Conservation (phyloP, 768 basidiomycete species). For the Lactarius evosmus region DNA sequence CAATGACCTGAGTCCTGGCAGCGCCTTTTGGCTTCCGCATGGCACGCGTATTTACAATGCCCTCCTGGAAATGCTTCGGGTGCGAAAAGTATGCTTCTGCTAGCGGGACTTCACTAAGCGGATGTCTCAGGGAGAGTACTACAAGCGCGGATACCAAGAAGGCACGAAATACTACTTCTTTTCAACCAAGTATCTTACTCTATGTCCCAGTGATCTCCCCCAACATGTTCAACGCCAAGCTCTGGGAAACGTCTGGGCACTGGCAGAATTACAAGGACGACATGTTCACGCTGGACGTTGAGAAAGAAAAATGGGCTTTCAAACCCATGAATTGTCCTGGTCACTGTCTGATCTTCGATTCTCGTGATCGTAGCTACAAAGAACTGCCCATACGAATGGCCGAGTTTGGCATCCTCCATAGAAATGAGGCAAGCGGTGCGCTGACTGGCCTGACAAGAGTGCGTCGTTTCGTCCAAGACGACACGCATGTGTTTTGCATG, state of each 20-base stretch:
- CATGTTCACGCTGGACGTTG: constrained; percentile 93
- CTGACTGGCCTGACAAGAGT: constrained; percentile 91
- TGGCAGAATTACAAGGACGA: constrained; percentile 98
- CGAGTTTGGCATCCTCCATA: constrained; percentile 95
- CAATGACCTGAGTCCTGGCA: constrained; percentile 94
- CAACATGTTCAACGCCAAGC: constrained; percentile 93
- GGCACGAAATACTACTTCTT: constrained; percentile 42
- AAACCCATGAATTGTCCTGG: constrained; percentile 99
- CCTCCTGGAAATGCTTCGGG: constrained; percentile 85
- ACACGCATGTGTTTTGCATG: constrained; percentile 98
- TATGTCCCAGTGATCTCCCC: constrained; percentile 82
- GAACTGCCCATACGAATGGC: constrained; percentile 98
- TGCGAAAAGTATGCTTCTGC: constrained; percentile 38
- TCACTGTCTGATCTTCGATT: constrained; percentile 94
- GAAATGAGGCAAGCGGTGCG: constrained; percentile 95
- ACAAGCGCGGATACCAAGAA: constrained; percentile 94
- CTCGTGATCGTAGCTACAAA: constrained; percentile 88
- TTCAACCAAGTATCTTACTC: constrained; percentile 8
- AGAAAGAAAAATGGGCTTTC: constrained; percentile 93
- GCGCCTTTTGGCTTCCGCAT: constrained; percentile 95
- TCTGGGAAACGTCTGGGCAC: constrained; percentile 98
- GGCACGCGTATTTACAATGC: constrained; percentile 97
- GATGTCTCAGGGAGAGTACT: constrained; percentile 71
- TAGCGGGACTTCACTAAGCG: constrained; percentile 12
- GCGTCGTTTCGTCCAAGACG: constrained; percentile 93